Evolutionary conservation across 2,329 filamentous ascomycete species (phyloP).

Genomic region (Mollisiaceae sp.): DNA sequence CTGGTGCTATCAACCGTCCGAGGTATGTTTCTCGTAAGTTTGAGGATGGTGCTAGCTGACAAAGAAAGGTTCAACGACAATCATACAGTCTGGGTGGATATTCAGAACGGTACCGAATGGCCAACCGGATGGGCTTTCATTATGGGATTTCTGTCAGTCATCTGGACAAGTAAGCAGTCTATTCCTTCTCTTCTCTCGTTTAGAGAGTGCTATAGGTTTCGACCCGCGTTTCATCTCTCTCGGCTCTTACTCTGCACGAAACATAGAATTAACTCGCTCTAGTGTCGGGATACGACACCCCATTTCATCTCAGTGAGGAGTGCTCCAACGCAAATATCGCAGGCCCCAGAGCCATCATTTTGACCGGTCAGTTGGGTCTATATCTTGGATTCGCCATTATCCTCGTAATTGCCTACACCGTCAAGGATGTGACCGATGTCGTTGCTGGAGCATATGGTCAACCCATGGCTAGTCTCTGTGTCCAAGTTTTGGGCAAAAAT

Average conservation of each 20-base stretch:
- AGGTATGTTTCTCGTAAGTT: background rate
- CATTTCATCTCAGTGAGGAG: conserved; percentile 69
- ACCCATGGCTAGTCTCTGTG: conserved; percentile 70
- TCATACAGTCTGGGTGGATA: conserved; percentile 36
- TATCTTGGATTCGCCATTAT: conserved; percentile 70
- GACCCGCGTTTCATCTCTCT: too few species aligned
- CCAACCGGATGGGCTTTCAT: conserved; percentile 63
- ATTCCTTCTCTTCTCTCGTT: too few species aligned
- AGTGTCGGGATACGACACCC: conserved; percentile 64
- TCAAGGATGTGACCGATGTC: conserved; percentile 64
- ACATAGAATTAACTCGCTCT: too few species aligned
- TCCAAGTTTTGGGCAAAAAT: conserved; percentile 66
- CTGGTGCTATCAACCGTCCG: conserved; percentile 8
- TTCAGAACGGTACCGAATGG: conserved; percentile 63
- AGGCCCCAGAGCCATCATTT: conserved; percentile 66
- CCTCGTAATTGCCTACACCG: conserved; percentile 70
- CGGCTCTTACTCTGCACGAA: too few species aligned
- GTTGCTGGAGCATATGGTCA: conserved; percentile 68
- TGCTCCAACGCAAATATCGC: conserved; percentile 71
- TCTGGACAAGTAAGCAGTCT: conserved; percentile 54
- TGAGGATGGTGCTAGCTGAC: background rate
- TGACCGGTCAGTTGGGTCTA: conserved; percentile 62
- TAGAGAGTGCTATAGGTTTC: too few species aligned
- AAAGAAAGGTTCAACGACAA: conserved; percentile 4
- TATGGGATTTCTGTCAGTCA: conserved; percentile 68